Conservation (phyloP, 768 basidiomycete species). For the Lactarius tabidus region DNA sequence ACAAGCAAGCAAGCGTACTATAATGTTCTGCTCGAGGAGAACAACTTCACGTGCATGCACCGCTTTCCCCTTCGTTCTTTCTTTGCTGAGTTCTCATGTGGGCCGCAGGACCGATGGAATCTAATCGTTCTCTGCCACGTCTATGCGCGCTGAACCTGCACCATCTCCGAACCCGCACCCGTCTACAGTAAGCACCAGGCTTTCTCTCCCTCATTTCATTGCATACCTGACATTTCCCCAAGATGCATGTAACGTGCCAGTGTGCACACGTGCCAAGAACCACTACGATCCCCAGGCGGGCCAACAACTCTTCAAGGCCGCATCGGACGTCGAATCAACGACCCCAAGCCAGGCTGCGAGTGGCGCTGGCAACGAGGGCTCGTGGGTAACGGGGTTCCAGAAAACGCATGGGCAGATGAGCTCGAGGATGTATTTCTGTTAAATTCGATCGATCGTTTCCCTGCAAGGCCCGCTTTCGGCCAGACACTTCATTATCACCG, state of each 20-base stretch:
- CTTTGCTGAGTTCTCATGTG: too few relatives aligned
- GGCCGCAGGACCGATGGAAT: slow-evolving; percentile 53
- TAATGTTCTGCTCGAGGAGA: slow-evolving; percentile 47
- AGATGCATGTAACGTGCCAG: slow-evolving; percentile 79
- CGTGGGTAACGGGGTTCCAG: slow-evolving; percentile 44
- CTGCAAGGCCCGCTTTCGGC: too few relatives aligned
- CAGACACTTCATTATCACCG: background rate
- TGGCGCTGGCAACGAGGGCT: slow-evolving; percentile 27
- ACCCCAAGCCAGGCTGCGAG: background rate
- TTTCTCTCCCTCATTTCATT: too few relatives aligned
- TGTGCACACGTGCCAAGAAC: slow-evolving; percentile 71
- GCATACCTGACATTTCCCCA: background rate
- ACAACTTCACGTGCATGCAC: slow-evolving; percentile 50
- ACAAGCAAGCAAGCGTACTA: slow-evolving; percentile 63
- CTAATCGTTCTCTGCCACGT: slow-evolving; percentile 73
- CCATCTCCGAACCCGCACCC: slow-evolving; percentile 77
- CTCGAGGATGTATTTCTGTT: slow-evolving; percentile 34
- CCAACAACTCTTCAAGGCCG: slow-evolving; percentile 50
- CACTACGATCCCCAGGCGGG: slow-evolving; percentile 61
- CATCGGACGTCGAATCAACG: slow-evolving; percentile 33
- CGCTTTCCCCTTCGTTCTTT: too few relatives aligned
- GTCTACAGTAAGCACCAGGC: slow-evolving; percentile 58
- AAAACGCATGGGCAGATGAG: slow-evolving; percentile 49
- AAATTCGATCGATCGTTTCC: slow-evolving; percentile 3
- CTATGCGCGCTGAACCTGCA: slow-evolving; percentile 75